Evolutionary conservation across 139 green algal genomes (phyloP).

Genomic region (Diplosphaera chodatii): DNA sequence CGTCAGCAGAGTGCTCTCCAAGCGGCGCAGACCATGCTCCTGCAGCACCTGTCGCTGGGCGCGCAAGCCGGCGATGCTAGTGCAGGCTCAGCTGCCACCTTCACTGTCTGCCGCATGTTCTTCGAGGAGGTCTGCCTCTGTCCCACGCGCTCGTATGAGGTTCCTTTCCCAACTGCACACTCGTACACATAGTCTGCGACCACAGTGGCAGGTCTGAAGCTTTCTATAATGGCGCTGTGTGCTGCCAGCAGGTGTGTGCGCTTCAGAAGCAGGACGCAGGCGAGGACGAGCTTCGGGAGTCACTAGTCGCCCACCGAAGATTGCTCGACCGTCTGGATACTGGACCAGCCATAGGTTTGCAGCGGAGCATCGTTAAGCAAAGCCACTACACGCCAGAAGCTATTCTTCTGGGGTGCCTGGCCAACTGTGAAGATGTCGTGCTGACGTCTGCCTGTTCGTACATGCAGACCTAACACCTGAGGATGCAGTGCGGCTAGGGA

Average conservation of each 20-base stretch:
- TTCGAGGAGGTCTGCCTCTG: constrained; percentile 5
- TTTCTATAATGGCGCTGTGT: too few relatives aligned
- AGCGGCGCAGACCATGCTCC: constrained; percentile 38
- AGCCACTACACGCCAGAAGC: too few relatives aligned
- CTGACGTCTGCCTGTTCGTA: too few relatives aligned
- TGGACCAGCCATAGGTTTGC: neutral
- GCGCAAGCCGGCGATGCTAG: neutral
- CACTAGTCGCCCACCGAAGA: constrained; percentile 5
- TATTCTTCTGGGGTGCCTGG: too few relatives aligned
- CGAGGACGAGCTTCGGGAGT: constrained; percentile 3
- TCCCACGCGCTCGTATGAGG: too few relatives aligned
- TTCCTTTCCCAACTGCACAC: too few relatives aligned
- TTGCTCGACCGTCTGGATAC: constrained; percentile 10
- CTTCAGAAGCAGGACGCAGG: neutral
- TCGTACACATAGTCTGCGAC: too few relatives aligned
- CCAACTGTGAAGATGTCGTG: too few relatives aligned
- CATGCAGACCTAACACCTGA: constrained; percentile 8
- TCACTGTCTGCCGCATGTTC: constrained; percentile 25
- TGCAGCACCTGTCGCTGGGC: constrained; percentile 31
- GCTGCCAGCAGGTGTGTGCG: neutral
- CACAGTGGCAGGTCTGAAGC: too few relatives aligned
- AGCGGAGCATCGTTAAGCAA: too few relatives aligned
- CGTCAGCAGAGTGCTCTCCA: constrained; percentile 7
- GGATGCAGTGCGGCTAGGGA: constrained; percentile 23
- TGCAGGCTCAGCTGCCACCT: constrained; percentile 22